Conservation (phyloP, 192 early-diverging fungal species). For the Linnemannia elongata region DNA sequence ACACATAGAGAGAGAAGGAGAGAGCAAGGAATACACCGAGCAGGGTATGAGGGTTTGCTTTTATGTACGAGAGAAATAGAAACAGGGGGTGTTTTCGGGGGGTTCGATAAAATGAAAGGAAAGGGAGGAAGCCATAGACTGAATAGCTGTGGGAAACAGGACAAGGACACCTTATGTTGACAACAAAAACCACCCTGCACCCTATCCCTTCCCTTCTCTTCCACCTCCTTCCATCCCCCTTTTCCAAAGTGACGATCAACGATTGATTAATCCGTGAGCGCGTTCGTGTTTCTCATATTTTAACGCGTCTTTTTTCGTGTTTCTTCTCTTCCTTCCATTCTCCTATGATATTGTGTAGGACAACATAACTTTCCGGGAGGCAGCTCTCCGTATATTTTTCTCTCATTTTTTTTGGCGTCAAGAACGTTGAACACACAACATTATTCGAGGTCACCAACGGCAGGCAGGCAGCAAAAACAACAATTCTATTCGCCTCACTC, state of each 20-base stretch:
- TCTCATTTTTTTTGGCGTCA: not conserved
- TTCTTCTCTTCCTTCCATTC: not conserved
- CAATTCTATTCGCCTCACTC: no score
- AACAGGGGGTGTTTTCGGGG: slow-evolving; percentile 9
- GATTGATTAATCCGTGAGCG: not conserved
- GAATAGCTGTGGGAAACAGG: slow-evolving; percentile 4
- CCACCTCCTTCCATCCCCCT: not conserved
- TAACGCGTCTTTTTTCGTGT: not conserved
- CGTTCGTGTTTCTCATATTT: not conserved
- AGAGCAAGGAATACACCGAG: not conserved
- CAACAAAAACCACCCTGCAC: not conserved
- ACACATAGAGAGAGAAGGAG: not conserved
- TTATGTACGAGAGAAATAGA: no score
- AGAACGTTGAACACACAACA: not conserved
- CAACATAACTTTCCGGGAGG: not conserved
- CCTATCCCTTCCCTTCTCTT: not conserved
- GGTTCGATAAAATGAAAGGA: not conserved
- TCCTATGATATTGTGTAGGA: not conserved
- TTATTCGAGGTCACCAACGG: not conserved
- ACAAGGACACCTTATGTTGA: not conserved
- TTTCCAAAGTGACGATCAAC: not conserved
- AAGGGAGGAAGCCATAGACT: not conserved
- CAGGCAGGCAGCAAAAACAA: no score
- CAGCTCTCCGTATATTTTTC: not conserved
- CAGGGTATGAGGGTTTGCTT: not conserved